Evolutionary conservation across 305 asterid genomes (phyloP).

Genomic region (Solanum chacoense): DNA sequence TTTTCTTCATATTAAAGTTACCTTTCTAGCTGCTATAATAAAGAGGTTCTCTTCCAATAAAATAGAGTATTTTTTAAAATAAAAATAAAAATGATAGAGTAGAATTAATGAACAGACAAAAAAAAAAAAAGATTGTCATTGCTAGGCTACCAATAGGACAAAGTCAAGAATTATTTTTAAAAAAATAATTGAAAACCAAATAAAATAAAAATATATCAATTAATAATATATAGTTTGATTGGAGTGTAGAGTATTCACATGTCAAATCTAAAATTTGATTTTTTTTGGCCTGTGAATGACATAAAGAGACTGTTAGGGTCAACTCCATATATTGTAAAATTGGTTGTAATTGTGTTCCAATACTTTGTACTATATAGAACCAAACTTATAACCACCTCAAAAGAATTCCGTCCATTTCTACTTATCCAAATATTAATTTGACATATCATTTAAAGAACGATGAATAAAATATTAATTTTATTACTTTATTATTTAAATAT

Average conservation of each 20-base stretch:
- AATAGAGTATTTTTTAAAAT: not conserved
- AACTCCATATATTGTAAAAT: not conserved
- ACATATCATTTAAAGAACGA: too few species aligned
- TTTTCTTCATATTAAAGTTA: not conserved
- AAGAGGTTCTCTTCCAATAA: not conserved
- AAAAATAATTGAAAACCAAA: not conserved
- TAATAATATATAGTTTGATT: not conserved
- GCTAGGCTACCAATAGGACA: not conserved
- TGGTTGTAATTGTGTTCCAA: not conserved
- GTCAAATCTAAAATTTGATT: not conserved
- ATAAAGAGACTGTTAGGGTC: not conserved
- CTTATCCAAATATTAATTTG: too few species aligned
- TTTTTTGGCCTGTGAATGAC: not conserved
- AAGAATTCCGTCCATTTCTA: not conserved
- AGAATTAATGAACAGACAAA: not conserved
- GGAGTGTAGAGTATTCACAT: not conserved
- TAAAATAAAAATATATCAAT: not conserved
- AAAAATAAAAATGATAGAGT: not conserved
- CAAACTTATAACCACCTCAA: not conserved
- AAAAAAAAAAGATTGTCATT: not conserved
- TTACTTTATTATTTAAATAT: not conserved
- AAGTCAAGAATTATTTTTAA: not conserved
- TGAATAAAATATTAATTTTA: not conserved
- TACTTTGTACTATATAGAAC: not conserved
- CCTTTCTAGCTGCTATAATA: not conserved